Evolutionary conservation across 2,329 filamentous ascomycete genomes (phyloP).

Genomic region (Aureobasidium sp.): DNA sequence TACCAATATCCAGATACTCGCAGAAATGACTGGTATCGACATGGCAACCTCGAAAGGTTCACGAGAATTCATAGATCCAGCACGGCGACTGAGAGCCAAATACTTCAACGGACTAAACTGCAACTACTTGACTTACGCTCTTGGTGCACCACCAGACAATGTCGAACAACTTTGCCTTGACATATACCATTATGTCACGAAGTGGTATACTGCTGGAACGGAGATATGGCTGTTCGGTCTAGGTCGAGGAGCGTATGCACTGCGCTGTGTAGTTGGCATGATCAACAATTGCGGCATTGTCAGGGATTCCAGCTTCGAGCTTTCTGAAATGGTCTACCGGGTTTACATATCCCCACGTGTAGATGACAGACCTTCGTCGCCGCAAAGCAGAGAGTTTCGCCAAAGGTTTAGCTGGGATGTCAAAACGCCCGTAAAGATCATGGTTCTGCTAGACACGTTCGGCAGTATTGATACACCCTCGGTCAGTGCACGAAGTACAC

Average conservation of each 20-base stretch:
- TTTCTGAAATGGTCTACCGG: constrained; percentile 29
- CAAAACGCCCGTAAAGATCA: constrained; percentile 26
- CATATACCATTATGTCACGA: constrained; percentile 31
- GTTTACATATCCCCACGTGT: constrained; percentile 27
- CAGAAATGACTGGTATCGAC: constrained; percentile 28
- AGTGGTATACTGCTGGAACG: constrained; percentile 23
- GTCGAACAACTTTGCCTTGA: constrained; percentile 30
- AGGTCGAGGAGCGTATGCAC: constrained; percentile 35
- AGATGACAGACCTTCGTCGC: constrained; percentile 26
- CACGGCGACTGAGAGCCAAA: constrained; percentile 25
- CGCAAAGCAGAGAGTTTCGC: constrained; percentile 22
- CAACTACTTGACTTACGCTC: constrained; percentile 19
- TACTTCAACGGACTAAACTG: constrained; percentile 30
- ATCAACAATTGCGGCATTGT: constrained; percentile 30
- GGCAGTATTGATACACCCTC: constrained; percentile 28
- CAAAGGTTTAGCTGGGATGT: constrained; percentile 26
- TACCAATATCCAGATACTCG: constrained; percentile 30
- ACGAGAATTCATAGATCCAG: constrained; percentile 22
- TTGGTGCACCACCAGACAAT: constrained; percentile 29
- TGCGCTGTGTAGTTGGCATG: constrained; percentile 35
- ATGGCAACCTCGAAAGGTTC: constrained; percentile 15
- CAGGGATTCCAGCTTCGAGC: not conserved
- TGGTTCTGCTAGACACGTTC: constrained; percentile 31
- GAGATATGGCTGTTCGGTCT: constrained; percentile 39
- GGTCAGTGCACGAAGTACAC: constrained; percentile 30